Evolutionary conservation across 2,329 filamentous ascomycete species (phyloP).

Genomic region (Tolypocladium inflatum): DNA sequence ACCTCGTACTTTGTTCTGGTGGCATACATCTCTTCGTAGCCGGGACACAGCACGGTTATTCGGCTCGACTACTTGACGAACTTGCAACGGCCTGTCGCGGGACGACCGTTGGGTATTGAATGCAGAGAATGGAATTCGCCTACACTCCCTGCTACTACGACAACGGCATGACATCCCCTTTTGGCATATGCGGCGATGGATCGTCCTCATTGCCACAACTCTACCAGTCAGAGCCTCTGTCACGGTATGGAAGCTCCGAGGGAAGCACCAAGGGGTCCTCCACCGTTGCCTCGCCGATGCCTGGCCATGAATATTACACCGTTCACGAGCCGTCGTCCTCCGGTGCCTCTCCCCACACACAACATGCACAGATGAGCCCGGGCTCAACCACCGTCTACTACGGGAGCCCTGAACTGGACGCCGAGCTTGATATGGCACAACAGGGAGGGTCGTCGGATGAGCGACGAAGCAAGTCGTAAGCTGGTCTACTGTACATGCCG

Average conservation of each 20-base stretch:
- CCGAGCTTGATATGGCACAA: slow-evolving; percentile 7
- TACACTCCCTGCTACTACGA: background rate
- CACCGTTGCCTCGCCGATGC: slow-evolving; percentile 16
- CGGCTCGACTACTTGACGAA: background rate
- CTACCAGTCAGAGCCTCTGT: slow-evolving; percentile 16
- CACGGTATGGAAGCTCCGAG: slow-evolving; percentile 18
- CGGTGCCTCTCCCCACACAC: background rate
- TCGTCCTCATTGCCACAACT: slow-evolving; percentile 2
- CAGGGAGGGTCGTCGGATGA: slow-evolving; percentile 7
- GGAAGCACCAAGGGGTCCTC: slow-evolving; percentile 16
- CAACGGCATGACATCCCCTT: background rate
- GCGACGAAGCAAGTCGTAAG: slow-evolving; percentile 4
- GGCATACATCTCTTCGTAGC: background rate
- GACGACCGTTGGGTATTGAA: background rate
- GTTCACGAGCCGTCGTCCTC: background rate
- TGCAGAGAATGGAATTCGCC: background rate
- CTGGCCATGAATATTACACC: background rate
- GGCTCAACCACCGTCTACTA: slow-evolving; percentile 4
- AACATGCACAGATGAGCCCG: slow-evolving; percentile 2
- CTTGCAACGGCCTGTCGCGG: background rate
- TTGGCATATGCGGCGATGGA: background rate
- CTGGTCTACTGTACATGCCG: background rate
- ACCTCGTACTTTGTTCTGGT: background rate
- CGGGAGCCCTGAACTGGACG: slow-evolving; percentile 9
- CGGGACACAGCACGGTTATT: background rate